Percentiles rank a stretch among this genome's conserved stretches.
phyloP scores from a whole-genome alignment of 164 flowering plant species.

The Protea cynaroides region DNA sequence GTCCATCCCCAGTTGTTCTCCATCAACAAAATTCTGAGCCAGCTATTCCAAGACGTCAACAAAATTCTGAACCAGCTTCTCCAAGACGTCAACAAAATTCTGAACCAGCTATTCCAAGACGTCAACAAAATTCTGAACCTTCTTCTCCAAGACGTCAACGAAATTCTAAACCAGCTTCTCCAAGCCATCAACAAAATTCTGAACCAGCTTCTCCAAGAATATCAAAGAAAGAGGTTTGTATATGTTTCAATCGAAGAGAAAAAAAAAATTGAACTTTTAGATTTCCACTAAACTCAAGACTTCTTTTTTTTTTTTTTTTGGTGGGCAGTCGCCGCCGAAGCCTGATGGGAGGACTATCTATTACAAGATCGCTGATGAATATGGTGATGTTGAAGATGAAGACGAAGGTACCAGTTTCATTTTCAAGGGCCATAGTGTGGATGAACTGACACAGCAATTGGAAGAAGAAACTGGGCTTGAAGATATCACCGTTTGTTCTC shows the following conservation, averaged over 20 bases:
- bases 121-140: background rate
- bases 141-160: background rate
- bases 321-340: slow-evolving; percentile 23
- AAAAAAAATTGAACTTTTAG: no score
- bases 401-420: slow-evolving; percentile 20
- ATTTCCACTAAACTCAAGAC: no score
- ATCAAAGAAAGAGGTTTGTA: background rate
- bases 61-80: background rate
- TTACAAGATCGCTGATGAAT: slow-evolving; percentile 40
- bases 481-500: slow-evolving; percentile 43
- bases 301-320: slow-evolving; percentile 2
- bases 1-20: background rate
- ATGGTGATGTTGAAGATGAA: slow-evolving; percentile 35
- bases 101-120: slow-evolving; percentile 5
- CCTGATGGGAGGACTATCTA: slow-evolving; percentile 41
- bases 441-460: slow-evolving; percentile 43
- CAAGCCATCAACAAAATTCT: slow-evolving; percentile 5
- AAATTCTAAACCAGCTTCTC: slow-evolving; percentile 2
- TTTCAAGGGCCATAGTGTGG: slow-evolving; percentile 52
- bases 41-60: slow-evolving; percentile 9
- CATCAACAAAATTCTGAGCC: background rate
- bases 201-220: background rate
- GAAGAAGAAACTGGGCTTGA: slow-evolving; percentile 56
- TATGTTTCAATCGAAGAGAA: no score
- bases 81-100: background rate